Evolutionary conservation across 2,329 filamentous ascomycete genomes (phyloP).

Genomic region (Microsporum audouinii): DNA sequence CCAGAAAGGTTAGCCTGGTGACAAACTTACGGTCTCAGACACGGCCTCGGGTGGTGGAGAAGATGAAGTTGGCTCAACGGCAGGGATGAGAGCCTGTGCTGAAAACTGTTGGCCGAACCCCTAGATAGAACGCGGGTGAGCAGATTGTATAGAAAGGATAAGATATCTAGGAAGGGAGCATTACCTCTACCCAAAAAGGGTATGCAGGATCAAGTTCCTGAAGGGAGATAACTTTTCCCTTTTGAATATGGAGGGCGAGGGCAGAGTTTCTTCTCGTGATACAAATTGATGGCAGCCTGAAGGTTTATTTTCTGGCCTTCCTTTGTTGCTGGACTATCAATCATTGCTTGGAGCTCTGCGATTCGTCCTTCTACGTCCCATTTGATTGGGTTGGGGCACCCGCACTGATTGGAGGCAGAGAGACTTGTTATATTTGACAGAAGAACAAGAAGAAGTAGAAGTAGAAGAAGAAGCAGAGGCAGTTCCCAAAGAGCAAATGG

Average conservation of each 20-base stretch:
- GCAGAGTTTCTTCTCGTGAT: slow-evolving; percentile 5
- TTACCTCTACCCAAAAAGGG: slow-evolving; percentile 8
- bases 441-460: too few species aligned
- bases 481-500: too few species aligned
- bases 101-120: not conserved
- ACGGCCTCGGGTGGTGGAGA: not conserved
- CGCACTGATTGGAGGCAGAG: not conserved
- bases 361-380: slow-evolving; percentile 8
- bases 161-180: not conserved
- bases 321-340: slow-evolving; percentile 6
- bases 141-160: not conserved
- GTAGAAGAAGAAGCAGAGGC: too few species aligned
- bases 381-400: slow-evolving; percentile 8
- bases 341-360: slow-evolving; percentile 9
- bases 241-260: not conserved
- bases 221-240: slow-evolving; percentile 5
- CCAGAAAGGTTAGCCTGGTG: not conserved
- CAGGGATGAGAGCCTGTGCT: not conserved
- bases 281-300: slow-evolving; percentile 9
- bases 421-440: too few species aligned
- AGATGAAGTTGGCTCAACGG: not conserved
- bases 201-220: not conserved
- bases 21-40: not conserved
- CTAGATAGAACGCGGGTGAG: not conserved
- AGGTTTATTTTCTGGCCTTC: slow-evolving; percentile 11